These are phyloP conservation scores for Luzula sylvatica DNA, from an alignment of 176 grass and related monocot genomes.

Conservation along the genomic window DNA sequence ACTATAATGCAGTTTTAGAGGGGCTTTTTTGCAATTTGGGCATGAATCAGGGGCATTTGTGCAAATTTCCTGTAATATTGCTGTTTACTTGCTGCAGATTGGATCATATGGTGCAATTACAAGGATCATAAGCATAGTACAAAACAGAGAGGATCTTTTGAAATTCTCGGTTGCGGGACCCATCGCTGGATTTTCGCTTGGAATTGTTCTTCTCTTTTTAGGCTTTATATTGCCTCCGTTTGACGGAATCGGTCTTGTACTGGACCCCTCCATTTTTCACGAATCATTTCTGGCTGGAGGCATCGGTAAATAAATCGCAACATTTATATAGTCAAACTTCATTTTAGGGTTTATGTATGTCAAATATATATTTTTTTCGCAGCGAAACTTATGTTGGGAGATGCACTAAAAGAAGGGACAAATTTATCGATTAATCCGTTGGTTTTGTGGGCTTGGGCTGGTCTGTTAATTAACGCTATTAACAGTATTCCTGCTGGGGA, in stretches of 20 bases:
- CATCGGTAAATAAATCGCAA: conserved; percentile 40
- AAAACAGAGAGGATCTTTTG: conserved; percentile 68
- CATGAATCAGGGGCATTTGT: no score
- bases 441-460: conserved; percentile 88
- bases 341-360: no score
- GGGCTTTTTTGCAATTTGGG: no score
- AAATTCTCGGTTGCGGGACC: conserved; percentile 80
- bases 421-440: conserved; percentile 76
- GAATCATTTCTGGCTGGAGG: conserved; percentile 92
- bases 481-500: conserved; percentile 88
- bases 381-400: conserved; percentile 95
- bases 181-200: conserved; percentile 64
- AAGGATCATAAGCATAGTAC: conserved; percentile 76
- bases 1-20: no score
- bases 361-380: conserved; percentile 3
- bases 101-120: conserved; percentile 97
- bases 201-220: conserved; percentile 69
- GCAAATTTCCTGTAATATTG: no score
- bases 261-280: conserved; percentile 80
- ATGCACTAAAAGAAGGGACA: conserved; percentile 84
- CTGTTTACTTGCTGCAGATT: conserved; percentile 75
- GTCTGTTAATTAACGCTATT: conserved; percentile 88
- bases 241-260: conserved; percentile 59
- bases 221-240: conserved; percentile 73
- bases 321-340: not conserved